A percentile compares a stretch with the other conserved stretches of the same genome.
Conservation (phyloP, 2,329 filamentous ascomycete genomes). For the Aspergillus phoenicis region DNA sequence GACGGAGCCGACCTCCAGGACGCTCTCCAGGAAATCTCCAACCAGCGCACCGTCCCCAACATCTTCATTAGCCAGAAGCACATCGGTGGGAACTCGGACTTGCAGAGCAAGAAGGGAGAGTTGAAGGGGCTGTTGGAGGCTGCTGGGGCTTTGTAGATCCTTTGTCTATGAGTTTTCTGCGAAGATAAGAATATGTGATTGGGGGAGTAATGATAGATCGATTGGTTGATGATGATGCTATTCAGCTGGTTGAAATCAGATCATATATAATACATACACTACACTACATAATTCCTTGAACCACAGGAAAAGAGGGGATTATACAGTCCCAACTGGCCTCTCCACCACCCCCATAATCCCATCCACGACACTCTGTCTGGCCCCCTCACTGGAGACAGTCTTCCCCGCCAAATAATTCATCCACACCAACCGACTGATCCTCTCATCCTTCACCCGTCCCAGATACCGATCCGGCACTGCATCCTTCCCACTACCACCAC, state of each 20-base stretch:
- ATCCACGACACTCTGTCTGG: conserved; percentile 78
- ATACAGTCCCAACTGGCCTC: conserved; percentile 80
- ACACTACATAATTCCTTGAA: background rate
- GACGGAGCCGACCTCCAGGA: conserved; percentile 83
- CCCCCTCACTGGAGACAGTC: conserved; percentile 81
- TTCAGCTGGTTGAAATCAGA: background rate
- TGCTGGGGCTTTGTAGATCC: conserved; percentile 61
- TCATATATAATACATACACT: conserved; percentile 1
- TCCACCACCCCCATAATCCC: conserved; percentile 87
- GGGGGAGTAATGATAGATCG: background rate
- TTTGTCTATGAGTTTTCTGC: background rate
- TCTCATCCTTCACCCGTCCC: conserved; percentile 75
- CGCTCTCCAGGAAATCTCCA: conserved; percentile 76
- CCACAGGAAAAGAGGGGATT: too few relatives aligned
- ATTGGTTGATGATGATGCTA: background rate
- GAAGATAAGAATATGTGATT: background rate
- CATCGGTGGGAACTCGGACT: conserved; percentile 93
- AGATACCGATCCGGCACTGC: conserved; percentile 56
- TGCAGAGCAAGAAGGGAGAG: conserved; percentile 68
- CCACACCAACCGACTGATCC: conserved; percentile 81
- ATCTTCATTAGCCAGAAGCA: conserved; percentile 89
- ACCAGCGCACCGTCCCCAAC: conserved; percentile 91
- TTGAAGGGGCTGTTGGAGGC: conserved; percentile 67
- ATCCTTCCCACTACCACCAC: conserved; percentile 42
- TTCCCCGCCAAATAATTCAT: conserved; percentile 85